These are phyloP conservation scores for Parmelia sp. DNA, from an alignment of 495 filamentous ascomycete genomes.

Conservation along the genomic window DNA sequence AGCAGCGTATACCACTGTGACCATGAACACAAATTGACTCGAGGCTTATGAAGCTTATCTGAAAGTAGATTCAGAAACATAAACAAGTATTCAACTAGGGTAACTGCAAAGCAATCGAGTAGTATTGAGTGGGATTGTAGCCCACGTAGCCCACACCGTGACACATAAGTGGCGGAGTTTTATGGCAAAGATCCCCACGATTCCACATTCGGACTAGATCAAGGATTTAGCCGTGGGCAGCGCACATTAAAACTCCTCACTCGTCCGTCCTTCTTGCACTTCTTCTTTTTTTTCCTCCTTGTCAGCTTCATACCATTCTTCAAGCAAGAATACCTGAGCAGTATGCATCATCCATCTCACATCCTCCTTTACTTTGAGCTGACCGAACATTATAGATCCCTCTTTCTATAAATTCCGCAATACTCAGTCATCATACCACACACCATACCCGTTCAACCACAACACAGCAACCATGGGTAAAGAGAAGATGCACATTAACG, in stretches of 20 bases:
- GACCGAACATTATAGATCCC: neutral
- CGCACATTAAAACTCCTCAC: conserved; percentile 9
- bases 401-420: neutral
- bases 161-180: conserved; percentile 1
- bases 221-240: neutral
- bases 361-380: neutral
- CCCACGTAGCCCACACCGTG: too few species aligned
- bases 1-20: neutral
- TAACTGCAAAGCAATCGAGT: too few species aligned
- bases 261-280: neutral
- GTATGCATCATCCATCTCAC: neutral
- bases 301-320: conserved; percentile 6
- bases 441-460: neutral
- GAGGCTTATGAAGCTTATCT: too few species aligned
- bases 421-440: neutral
- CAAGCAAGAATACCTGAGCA: conserved; percentile 15
- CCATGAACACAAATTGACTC: too few species aligned
- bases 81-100: too few species aligned
- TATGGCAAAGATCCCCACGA: neutral
- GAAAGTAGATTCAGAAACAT: too few species aligned
- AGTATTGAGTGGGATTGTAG: neutral
- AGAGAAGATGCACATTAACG: conserved; percentile 89
- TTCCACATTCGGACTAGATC: conserved; percentile 9
- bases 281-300: conserved; percentile 10
- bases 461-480: conserved; percentile 51